Percentiles rank a stretch among this genome's conserved stretches.
phyloP scores from a whole-genome alignment of 257 asterid species.

The Solanum piurae region DNA sequence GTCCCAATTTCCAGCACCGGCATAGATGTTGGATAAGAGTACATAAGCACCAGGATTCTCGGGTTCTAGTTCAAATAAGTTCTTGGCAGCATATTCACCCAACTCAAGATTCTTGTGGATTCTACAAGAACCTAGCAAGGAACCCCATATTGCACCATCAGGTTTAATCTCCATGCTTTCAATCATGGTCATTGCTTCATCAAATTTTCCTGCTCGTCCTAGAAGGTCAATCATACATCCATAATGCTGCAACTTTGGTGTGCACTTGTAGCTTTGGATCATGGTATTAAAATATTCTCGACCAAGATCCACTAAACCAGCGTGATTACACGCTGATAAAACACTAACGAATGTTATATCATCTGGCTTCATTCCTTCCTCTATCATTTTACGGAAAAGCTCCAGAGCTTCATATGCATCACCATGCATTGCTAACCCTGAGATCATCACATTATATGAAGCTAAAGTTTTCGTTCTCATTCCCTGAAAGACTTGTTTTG shows the following conservation, averaged over 20 bases:
- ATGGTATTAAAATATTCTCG: slow-evolving; percentile 9
- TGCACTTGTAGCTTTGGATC: not conserved
- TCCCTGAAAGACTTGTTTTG: slow-evolving; percentile 15
- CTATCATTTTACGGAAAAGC: slow-evolving; percentile 7
- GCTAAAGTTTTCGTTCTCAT: slow-evolving; percentile 9
- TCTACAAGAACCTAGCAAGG: slow-evolving; percentile 22
- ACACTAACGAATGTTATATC: slow-evolving; percentile 12
- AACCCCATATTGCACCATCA: slow-evolving; percentile 23
- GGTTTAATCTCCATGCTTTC: slow-evolving; percentile 15
- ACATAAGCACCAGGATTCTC: slow-evolving; percentile 15
- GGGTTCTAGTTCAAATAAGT: slow-evolving; percentile 12
- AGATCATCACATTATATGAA: slow-evolving; percentile 25
- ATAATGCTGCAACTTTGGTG: slow-evolving; percentile 19
- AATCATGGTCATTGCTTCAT: slow-evolving; percentile 10
- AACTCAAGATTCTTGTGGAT: slow-evolving; percentile 20
- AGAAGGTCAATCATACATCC: slow-evolving; percentile 27
- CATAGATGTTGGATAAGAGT: slow-evolving; percentile 23
- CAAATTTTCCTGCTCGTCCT: slow-evolving; percentile 16
- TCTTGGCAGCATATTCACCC: slow-evolving; percentile 15
- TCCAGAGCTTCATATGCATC: slow-evolving; percentile 11
- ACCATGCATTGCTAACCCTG: slow-evolving; percentile 23
- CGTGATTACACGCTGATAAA: slow-evolving; percentile 22
- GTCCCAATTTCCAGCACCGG: slow-evolving; percentile 17
- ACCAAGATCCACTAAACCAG: slow-evolving; percentile 19
- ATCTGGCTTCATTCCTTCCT: slow-evolving; percentile 8